These are phyloP conservation scores for Beta corolliflora DNA, from an alignment of 179 eudicot species.

Conservation along the genomic window DNA sequence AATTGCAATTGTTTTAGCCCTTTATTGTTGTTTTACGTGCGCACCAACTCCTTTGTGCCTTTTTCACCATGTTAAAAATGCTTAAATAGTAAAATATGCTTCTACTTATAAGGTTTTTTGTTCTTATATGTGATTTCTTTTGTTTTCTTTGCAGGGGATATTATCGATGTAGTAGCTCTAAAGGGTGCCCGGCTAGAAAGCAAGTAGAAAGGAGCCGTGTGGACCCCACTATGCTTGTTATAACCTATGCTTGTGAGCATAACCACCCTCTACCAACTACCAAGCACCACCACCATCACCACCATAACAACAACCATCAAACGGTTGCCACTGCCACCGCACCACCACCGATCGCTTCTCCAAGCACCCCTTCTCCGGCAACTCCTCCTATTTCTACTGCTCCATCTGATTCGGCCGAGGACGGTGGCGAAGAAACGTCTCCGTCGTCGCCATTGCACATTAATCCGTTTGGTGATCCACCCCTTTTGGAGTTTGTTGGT, in stretches of 20 bases:
- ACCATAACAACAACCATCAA: slow-evolving; percentile 2
- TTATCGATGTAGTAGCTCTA: slow-evolving; percentile 54
- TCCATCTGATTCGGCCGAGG: slow-evolving; percentile 9
- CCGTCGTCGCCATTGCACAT: slow-evolving; percentile 7
- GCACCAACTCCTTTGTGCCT: background rate
- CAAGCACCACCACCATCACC: slow-evolving; percentile 44
- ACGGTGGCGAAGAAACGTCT: background rate
- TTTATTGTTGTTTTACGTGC: background rate
- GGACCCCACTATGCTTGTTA: slow-evolving; percentile 44
- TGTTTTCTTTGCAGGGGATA: slow-evolving; percentile 35
- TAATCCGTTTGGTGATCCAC: slow-evolving; percentile 38
- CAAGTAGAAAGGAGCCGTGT: slow-evolving; percentile 51
- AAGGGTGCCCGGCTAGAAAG: slow-evolving; percentile 57
- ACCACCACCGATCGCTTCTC: background rate
- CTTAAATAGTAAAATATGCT: too few relatives aligned
- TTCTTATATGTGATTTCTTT: background rate
- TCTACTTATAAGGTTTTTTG: slow-evolving; percentile 9
- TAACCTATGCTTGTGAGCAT: slow-evolving; percentile 52
- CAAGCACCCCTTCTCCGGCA: slow-evolving; percentile 9
- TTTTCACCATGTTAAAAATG: slow-evolving; percentile 1
- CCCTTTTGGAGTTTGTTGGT: slow-evolving; percentile 41
- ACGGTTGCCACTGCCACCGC: background rate
- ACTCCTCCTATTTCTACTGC: background rate
- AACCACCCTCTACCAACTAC: slow-evolving; percentile 46
- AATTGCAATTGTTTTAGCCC: background rate